Percentiles rank a stretch among this genome's conserved stretches.
These are phyloP conservation scores for Aspergillus ochraceoroseus DNA, from an alignment of 2,329 filamentous ascomycete species.

Conservation along the genomic window DNA sequence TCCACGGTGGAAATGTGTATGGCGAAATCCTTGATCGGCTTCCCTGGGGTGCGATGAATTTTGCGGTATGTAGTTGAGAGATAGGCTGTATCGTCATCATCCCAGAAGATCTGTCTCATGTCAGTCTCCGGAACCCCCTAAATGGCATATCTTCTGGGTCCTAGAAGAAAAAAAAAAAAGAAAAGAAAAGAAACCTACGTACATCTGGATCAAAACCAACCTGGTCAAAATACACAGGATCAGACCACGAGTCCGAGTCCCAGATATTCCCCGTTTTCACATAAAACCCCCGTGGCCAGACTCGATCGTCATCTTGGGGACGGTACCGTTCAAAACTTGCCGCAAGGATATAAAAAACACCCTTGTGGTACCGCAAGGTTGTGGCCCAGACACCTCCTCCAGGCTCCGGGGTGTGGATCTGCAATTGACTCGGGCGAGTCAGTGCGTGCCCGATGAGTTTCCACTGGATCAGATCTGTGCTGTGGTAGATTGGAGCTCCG, in stretches of 20 bases:
- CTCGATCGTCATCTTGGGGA: conserved; percentile 44
- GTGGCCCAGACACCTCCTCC: conserved; percentile 46
- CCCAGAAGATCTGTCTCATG: conserved; percentile 46
- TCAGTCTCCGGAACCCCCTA: too few relatives aligned
- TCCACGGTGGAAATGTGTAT: conserved; percentile 38
- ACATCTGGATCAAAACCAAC: conserved; percentile 53
- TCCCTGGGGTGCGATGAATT: conserved; percentile 36
- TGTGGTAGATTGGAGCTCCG: conserved; percentile 57
- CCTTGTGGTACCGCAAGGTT: conserved; percentile 44
- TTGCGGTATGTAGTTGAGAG: conserved; percentile 42
- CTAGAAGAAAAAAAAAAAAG: not conserved
- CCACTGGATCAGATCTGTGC: conserved; percentile 45
- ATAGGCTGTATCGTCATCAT: conserved; percentile 49
- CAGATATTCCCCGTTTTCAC: conserved; percentile 52
- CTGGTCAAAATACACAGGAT: conserved; percentile 53
- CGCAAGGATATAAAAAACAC: conserved; percentile 48
- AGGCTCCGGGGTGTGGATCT: conserved; percentile 33
- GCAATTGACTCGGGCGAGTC: conserved; percentile 33
- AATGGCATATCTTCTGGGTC: too few relatives aligned
- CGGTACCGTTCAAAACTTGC: conserved; percentile 42
- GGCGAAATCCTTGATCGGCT: conserved; percentile 50
- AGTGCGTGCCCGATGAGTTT: conserved; percentile 36
- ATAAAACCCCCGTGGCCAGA: conserved; percentile 53
- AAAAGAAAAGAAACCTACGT: conserved; percentile 16
- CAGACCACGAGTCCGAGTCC: conserved; percentile 50